Conservation (phyloP, 768 basidiomycete species). For the Leccinum uliginosum region DNA sequence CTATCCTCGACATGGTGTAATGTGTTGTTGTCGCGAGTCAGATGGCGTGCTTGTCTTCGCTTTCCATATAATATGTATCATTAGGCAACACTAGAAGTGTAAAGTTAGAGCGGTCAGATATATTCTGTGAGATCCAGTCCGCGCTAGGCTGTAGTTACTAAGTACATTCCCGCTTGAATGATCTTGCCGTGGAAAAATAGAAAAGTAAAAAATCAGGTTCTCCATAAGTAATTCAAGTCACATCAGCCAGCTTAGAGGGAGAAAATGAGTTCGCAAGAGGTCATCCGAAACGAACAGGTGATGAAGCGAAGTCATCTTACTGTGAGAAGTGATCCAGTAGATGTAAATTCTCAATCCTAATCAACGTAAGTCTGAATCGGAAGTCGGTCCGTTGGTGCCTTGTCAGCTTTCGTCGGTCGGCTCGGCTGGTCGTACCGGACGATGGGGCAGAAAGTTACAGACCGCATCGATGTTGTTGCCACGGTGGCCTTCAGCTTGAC, state of each 20-base stretch:
- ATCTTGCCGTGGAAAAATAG: neutral
- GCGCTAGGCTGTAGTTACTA: no score
- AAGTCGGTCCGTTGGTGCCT: no score
- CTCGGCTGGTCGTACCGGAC: neutral
- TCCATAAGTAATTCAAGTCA: no score
- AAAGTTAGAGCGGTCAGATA: neutral
- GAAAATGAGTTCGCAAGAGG: no score
- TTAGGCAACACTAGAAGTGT: neutral
- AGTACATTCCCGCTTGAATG: neutral
- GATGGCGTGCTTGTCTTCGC: neutral
- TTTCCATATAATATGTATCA: neutral
- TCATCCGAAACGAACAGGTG: no score
- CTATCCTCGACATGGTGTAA: slow-evolving; percentile 26
- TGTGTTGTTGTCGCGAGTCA: neutral
- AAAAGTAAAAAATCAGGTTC: neutral
- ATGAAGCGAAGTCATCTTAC: no score
- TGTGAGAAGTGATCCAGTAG: no score
- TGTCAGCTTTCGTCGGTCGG: neutral
- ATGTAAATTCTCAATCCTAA: neutral
- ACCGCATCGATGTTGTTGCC: neutral
- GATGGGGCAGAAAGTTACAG: neutral
- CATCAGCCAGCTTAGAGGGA: no score
- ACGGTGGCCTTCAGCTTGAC: no score
- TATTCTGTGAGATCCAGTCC: neutral
- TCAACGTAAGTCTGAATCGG: no score